phyloP scores from a whole-genome alignment of 2,329 filamentous ascomycete species.

The Xylaria arbuscula region DNA sequence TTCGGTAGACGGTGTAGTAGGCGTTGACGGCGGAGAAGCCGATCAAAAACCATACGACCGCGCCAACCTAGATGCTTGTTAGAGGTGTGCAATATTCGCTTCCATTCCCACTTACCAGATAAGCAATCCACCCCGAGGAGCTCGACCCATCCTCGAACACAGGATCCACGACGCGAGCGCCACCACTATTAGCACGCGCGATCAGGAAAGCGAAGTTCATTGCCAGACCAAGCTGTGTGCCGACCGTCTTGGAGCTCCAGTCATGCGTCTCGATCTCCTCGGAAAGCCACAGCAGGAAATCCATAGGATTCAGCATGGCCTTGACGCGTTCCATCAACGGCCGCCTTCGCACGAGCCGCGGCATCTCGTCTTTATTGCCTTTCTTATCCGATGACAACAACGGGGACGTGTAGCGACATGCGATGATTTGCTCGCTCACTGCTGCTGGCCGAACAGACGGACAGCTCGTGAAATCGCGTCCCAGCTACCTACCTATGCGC shows the following conservation, averaged over 20 bases:
- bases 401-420: slow-evolving; percentile 6
- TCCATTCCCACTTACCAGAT: slow-evolving; percentile 57
- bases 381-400: background rate
- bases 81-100: background rate
- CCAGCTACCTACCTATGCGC: background rate
- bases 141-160: slow-evolving; percentile 79
- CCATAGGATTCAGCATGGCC: slow-evolving; percentile 84
- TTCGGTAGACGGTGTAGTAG: slow-evolving; percentile 82
- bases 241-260: slow-evolving; percentile 85
- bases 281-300: slow-evolving; percentile 89
- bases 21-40: slow-evolving; percentile 78
- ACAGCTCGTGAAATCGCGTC: background rate
- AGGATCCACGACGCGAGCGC: slow-evolving; percentile 72
- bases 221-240: slow-evolving; percentile 77
- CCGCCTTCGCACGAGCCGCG: slow-evolving; percentile 85
- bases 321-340: slow-evolving; percentile 84
- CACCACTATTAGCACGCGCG: slow-evolving; percentile 79
- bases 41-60: slow-evolving; percentile 77
- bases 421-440: slow-evolving; percentile 5
- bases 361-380: slow-evolving; percentile 55
- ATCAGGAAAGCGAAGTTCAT: slow-evolving; percentile 85
- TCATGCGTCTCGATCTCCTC: slow-evolving; percentile 93
- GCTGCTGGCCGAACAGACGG: background rate
- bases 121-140: slow-evolving; percentile 72
- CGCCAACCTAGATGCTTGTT: slow-evolving; percentile 64